phyloP scores from a whole-genome alignment of 1,284 basidiomycete species.

The Tilletia setariae region DNA sequence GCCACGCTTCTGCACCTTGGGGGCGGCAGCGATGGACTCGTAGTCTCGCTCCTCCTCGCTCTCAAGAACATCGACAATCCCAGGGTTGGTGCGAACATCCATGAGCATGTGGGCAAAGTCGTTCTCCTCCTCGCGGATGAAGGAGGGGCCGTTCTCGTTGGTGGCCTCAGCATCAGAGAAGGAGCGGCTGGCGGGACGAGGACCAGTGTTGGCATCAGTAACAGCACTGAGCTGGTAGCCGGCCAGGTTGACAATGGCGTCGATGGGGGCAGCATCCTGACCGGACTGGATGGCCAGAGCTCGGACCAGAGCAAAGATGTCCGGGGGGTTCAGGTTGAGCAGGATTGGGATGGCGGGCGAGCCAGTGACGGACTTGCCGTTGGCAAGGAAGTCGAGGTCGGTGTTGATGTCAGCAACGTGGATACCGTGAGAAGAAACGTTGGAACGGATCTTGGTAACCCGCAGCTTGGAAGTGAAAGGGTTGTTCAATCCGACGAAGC shows the following conservation, averaged over 20 bases:
- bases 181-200: not conserved
- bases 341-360: slow-evolving; percentile 66
- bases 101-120: slow-evolving; percentile 36
- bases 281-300: slow-evolving; percentile 67
- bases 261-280: slow-evolving; percentile 64
- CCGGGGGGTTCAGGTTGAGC: slow-evolving; percentile 70
- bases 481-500: slow-evolving; percentile 66
- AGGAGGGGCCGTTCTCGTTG: slow-evolving; percentile 20
- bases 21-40: slow-evolving; percentile 16
- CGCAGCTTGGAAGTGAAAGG: slow-evolving; percentile 67
- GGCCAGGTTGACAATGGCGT: slow-evolving; percentile 68
- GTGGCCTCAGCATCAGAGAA: slow-evolving; percentile 33
- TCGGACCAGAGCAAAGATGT: slow-evolving; percentile 70
- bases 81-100: slow-evolving; percentile 50
- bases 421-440: slow-evolving; percentile 66
- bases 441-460: slow-evolving; percentile 67
- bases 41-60: slow-evolving; percentile 24
- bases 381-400: slow-evolving; percentile 61
- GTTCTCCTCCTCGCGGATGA: slow-evolving; percentile 37
- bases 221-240: slow-evolving; percentile 65
- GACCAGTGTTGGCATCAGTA: slow-evolving; percentile 22
- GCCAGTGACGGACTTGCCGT: slow-evolving; percentile 62
- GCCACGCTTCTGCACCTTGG: too few relatives aligned
- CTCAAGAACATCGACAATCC: slow-evolving; percentile 45
- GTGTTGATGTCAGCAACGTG: slow-evolving; percentile 66